Base-by-base conservation (phyloP, 306 rosid genomes). In the Pyrus pyrifolia region DNA sequence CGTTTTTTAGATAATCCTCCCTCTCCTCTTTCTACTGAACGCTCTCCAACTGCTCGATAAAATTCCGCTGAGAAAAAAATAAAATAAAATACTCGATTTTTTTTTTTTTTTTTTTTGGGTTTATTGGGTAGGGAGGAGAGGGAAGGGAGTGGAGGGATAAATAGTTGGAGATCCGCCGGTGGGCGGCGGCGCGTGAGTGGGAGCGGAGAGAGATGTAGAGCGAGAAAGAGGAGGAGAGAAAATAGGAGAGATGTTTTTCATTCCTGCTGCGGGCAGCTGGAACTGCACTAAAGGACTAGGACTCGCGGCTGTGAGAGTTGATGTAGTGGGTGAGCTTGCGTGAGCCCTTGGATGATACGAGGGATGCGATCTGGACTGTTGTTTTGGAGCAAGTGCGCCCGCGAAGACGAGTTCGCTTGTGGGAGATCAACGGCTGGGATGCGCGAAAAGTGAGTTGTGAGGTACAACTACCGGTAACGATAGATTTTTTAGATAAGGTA, bases 61-160 rank as follows among this genome's bases (percentile, higher is more conserved):
- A 76, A 78, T 38, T 18, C 15, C 55, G 55, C 57, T 52, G 44
- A 66, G 22, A 33, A 68, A n/a, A 19, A 49, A 49, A 15, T 49
- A 38, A 31, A 35, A 68, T 19, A 7, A 60, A 75, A 42, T 2
- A 31, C 57, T 59, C 12, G 0, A 10, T 22, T 69, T 73, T 67
- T 68, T 57, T 33, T 33, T 66, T 25, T 35, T 74, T 58, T 18
- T 18, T 63, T 67, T 72, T 78, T 69, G 59, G 49, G 30, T 68
- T 60, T 63, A 38, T 76, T 67, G 63, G 53, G 15, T 45, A 30
- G 65, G 78, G 98, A 94, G 96, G 97, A 91, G 98, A 94, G 97
- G 98, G 96, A 91, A 93, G 96, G 91, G 51, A 57, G 70, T 17
- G 71, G 68, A 44, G 74, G 79, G 81, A 79, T 77, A 87, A 72